A percentile compares a stretch with the other conserved stretches of the same genome.
Evolutionary conservation across 192 early-diverging fungal genomes (phyloP).

Genomic region (Geranomyces michiganensis): DNA sequence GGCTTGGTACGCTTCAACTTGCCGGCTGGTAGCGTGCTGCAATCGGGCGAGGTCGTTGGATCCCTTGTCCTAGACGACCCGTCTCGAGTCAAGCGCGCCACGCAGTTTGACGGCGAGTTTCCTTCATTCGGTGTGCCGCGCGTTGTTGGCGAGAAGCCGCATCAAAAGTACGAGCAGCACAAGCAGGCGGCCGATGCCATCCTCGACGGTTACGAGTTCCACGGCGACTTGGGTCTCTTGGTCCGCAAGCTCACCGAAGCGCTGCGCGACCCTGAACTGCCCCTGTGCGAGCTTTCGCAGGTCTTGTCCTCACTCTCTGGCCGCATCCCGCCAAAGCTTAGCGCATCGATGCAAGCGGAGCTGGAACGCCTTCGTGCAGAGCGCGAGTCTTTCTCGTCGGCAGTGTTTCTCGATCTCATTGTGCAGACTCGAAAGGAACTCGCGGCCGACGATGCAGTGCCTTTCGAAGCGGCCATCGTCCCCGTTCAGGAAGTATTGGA

Average conservation of each 20-base stretch:
- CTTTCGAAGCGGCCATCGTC: constrained; percentile 62
- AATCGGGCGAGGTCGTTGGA: constrained; percentile 92
- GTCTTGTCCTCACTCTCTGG: constrained; percentile 81
- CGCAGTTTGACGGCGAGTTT: constrained; percentile 64
- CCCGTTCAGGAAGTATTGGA: constrained; percentile 72
- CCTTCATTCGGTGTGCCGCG: constrained; percentile 71
- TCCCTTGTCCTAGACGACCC: constrained; percentile 93
- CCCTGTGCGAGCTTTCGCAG: constrained; percentile 79
- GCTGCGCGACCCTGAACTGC: constrained; percentile 76
- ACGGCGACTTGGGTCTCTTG: constrained; percentile 67
- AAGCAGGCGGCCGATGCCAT: constrained; percentile 71
- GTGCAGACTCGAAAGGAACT: constrained; percentile 40
- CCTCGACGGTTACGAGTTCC: constrained; percentile 86
- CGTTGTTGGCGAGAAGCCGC: constrained; percentile 82
- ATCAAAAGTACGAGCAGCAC: constrained; percentile 75
- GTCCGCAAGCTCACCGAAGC: constrained; percentile 76
- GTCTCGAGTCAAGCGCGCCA: constrained; percentile 84
- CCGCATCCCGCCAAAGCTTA: constrained; percentile 76
- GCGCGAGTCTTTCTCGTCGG: constrained; percentile 71
- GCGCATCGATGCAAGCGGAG: constrained; percentile 31
- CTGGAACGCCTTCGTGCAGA: constrained; percentile 32
- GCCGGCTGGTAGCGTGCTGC: constrained; percentile 81
- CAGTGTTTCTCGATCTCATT: constrained; percentile 66
- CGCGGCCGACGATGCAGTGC: constrained; percentile 65
- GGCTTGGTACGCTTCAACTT: constrained; percentile 89